Conservation (phyloP, 148 eudicot species). For the Cornus kousa region DNA sequence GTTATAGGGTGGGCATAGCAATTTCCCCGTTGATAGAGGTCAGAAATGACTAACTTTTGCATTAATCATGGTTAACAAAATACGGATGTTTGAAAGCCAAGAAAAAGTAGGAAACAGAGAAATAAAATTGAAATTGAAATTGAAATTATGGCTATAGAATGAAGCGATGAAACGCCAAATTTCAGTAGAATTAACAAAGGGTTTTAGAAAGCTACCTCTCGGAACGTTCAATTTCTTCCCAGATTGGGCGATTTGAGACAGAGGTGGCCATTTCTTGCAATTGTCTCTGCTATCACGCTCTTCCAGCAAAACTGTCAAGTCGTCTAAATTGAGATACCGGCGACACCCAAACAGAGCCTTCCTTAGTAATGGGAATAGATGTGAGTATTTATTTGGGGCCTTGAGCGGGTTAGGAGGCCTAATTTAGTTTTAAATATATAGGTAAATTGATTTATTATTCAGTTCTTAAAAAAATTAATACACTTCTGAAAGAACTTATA, state of each 20-base stretch:
- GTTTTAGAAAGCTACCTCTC: conserved; percentile 22
- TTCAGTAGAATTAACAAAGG: not conserved
- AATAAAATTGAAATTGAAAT: not conserved
- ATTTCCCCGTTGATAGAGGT: no score
- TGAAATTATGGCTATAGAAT: no score
- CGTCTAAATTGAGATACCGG: not conserved
- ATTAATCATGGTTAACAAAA: no score
- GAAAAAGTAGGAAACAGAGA: not conserved
- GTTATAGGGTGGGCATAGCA: no score
- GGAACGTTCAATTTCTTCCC: conserved; percentile 37
- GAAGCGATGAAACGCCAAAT: not conserved
- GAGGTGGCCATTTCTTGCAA: not conserved
- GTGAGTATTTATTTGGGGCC: no score
- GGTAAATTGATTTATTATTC: no score
- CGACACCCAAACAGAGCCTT: not conserved
- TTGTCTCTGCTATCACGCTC: not conserved
- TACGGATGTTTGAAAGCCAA: not conserved
- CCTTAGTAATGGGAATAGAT: not conserved
- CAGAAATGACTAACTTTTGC: no score
- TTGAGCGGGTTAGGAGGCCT: no score
- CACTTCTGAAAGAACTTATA: no score
- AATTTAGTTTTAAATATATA: no score
- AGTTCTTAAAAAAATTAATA: no score
- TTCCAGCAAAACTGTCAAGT: not conserved
- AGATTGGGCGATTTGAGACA: conserved; percentile 11